Base-by-base conservation (phyloP, 768 basidiomycete species). In the Boletus rubroflammeus region DNA sequence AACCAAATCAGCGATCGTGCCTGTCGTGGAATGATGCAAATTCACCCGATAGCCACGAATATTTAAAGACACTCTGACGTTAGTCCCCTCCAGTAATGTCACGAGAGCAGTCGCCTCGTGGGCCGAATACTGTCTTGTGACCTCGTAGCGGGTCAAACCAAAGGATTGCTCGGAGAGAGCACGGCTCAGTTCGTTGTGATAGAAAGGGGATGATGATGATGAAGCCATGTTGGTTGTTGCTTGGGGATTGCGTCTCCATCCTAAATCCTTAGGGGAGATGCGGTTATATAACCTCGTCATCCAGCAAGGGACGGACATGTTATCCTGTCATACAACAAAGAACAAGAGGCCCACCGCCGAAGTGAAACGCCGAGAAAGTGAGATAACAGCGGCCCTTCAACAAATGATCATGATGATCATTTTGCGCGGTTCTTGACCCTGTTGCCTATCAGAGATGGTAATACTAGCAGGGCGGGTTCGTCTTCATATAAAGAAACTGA, bases 151-250 rank as follows among this genome's bases (percentile, higher is more conserved):
- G 38, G 72, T 62, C 55, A 88, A 76, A 17, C 81, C 81, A 59
- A 81, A 84, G 5, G 76, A 70, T 56, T 87, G 82, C 60, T 88
- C 86, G 31, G 68, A 67, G 34, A 89, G 75, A 25, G 82, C 79
- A 23, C 74, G 72, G 21, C 69, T 69, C 19, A 89, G 74, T 65
- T 89, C 86, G 51, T 72, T 65, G 52, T 73, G 62, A 60, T 64
- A 67, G 62, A 75, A 74, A 23, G 65, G 52, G 26, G 64, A 36
- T 1, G 58, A 32, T 11, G 59, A 39, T 8, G 62, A 35, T 7
- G 62, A 59, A 28, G 41, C 3, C 67, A 71, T 70, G 40, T 52
- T 49, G 31, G 51, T 25, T 26, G 54, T 34, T 19, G 1, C 5
- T 41, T 32, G 51, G 26, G n/a, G 54, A 46, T 49, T 49, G 55